phyloP scores from a whole-genome alignment of 352 stramenopile species.

The Phytophthora pini region DNA sequence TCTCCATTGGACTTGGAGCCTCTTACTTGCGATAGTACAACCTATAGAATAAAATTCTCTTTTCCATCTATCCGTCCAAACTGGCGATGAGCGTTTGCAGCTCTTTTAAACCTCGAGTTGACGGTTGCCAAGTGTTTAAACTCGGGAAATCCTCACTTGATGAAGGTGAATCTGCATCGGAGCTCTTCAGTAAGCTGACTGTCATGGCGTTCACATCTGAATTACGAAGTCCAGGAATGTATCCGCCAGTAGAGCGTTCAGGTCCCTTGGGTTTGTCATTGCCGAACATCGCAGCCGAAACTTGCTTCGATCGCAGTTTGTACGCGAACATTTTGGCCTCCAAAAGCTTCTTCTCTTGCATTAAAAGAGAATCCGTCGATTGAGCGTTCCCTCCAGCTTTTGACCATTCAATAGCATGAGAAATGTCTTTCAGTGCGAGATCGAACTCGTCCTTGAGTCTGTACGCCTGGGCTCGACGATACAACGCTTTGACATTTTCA shows the following conservation, averaged over 20 bases:
- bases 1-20: constrained; percentile 11
- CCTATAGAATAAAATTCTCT: constrained; percentile 53
- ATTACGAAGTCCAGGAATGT: constrained; percentile 10
- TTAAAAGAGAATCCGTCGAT: constrained; percentile 42
- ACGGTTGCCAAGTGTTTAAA: constrained; percentile 58
- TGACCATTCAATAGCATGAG: constrained; percentile 39
- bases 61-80: constrained; percentile 26
- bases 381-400: constrained; percentile 3
- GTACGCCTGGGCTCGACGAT: constrained; percentile 68
- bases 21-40: constrained; percentile 40
- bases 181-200: constrained; percentile 37
- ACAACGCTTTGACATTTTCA: constrained; percentile 70
- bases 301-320: constrained; percentile 64
- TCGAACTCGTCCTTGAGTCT: constrained; percentile 78
- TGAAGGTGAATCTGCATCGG: constrained; percentile 3
- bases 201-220: constrained; percentile 38
- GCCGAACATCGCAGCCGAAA: constrained; percentile 84
- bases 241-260: not conserved
- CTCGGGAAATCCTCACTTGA: constrained; percentile 24
- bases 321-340: constrained; percentile 78
- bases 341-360: constrained; percentile 67
- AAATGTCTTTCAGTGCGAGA: constrained; percentile 56
- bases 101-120: constrained; percentile 41
- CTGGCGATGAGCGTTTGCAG: constrained; percentile 44
- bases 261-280: constrained; percentile 17